Conservation (phyloP, 768 basidiomycete genomes). For the Artomyces pyxidatus region DNA sequence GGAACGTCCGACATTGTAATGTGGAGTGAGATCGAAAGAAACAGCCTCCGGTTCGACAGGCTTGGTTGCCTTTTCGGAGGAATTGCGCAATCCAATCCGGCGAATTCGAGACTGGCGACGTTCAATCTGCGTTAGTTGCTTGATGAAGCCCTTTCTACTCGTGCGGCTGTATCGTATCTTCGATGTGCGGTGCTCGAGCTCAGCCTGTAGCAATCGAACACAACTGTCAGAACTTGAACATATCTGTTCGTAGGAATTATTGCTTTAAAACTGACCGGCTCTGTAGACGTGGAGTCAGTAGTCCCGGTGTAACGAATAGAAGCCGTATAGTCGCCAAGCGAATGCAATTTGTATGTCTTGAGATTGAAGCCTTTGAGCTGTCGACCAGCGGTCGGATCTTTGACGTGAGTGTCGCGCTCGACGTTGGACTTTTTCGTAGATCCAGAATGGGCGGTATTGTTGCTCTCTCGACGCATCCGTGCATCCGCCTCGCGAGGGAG, state of each 20-base stretch:
- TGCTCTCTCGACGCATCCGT: neutral
- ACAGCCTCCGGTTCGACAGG: no score
- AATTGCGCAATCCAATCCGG: neutral
- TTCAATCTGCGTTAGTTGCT: conserved; percentile 20
- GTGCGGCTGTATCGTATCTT: conserved; percentile 23
- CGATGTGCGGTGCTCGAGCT: conserved; percentile 24
- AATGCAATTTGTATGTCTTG: conserved; percentile 28
- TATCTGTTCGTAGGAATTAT: no score
- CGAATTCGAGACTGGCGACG: conserved; percentile 5
- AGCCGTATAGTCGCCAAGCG: conserved; percentile 25
- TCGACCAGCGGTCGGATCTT: neutral
- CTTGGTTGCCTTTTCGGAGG: neutral
- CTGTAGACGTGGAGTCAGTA: conserved; percentile 28
- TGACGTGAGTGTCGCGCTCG: no score
- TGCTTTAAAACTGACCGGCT: conserved; percentile 23
- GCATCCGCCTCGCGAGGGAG: neutral
- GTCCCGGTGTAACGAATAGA: conserved; percentile 26
- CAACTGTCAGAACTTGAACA: neutral
- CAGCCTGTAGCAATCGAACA: conserved; percentile 19
- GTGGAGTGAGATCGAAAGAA: neutral
- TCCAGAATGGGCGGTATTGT: no score
- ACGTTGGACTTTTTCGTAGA: no score
- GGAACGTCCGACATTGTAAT: neutral
- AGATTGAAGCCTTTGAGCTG: conserved; percentile 22
- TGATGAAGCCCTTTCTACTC: conserved; percentile 15